Conservation (phyloP, 805 yeast species). For the Hyphopichia homilentoma region DNA sequence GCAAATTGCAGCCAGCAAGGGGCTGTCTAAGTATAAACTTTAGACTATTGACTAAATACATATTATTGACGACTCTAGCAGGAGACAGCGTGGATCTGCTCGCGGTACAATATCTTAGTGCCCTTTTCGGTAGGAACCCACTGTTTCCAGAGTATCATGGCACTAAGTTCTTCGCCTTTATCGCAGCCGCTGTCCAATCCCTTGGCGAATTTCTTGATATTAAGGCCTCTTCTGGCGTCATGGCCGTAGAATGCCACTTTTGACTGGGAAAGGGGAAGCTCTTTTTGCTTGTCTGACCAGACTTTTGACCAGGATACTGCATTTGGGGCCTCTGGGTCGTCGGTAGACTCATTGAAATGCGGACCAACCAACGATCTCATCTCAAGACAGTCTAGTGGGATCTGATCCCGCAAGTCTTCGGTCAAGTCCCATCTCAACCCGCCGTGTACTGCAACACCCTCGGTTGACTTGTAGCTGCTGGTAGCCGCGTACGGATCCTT, state of each 20-base stretch:
- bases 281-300: constrained; percentile 46
- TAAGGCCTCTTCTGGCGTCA: constrained; percentile 77
- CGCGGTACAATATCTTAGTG: constrained; percentile 14
- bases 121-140: constrained; percentile 6
- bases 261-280: constrained; percentile 27
- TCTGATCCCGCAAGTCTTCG: constrained; percentile 49
- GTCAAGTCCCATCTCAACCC: constrained; percentile 68
- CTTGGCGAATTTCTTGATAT: constrained; percentile 57
- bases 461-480: constrained; percentile 23
- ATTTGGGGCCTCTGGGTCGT: constrained; percentile 32
- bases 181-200: constrained; percentile 87
- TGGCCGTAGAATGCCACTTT: constrained; percentile 77
- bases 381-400: constrained; percentile 59
- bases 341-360: constrained; percentile 54
- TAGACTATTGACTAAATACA: too few relatives aligned
- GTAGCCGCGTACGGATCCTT: constrained; percentile 10
- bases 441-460: constrained; percentile 72
- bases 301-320: constrained; percentile 55
- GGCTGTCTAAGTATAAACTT: too few relatives aligned
- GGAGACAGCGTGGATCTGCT: constrained; percentile 8
- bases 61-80: too few relatives aligned
- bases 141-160: constrained; percentile 47
- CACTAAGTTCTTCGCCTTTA: constrained; percentile 66
- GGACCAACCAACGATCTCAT: constrained; percentile 70
- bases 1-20: too few relatives aligned